Conservation (phyloP, 495 filamentous ascomycete genomes). For the Cetradonia linearis region DNA sequence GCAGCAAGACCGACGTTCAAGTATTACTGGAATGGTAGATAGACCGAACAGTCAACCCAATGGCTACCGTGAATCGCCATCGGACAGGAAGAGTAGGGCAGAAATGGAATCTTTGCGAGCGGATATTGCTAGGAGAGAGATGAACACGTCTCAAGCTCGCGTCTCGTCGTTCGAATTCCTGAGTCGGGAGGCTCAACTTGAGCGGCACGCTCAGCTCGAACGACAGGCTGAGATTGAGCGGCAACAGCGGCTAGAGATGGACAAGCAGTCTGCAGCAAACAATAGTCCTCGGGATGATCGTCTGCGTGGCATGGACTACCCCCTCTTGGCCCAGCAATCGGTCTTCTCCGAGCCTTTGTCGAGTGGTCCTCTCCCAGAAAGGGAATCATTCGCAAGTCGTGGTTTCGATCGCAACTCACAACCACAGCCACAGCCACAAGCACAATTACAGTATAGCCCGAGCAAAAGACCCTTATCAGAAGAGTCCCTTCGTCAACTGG, state of each 20-base stretch:
- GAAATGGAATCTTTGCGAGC: constrained; percentile 10
- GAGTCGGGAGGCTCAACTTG: constrained; percentile 13
- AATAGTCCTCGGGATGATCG: constrained; percentile 12
- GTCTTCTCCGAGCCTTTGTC: constrained; percentile 11
- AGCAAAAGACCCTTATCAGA: constrained; percentile 17
- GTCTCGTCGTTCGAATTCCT: constrained; percentile 16
- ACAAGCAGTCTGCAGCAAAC: not conserved
- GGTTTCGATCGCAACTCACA: constrained; percentile 3
- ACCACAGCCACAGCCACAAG: constrained; percentile 1
- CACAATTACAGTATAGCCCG: constrained; percentile 1
- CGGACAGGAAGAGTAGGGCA: constrained; percentile 2
- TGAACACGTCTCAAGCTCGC: constrained; percentile 6
- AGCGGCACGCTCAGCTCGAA: constrained; percentile 12
- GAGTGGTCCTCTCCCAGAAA: constrained; percentile 6
- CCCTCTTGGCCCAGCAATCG: constrained; percentile 17
- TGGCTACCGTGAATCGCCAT: constrained; percentile 4
- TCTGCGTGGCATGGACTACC: constrained; percentile 13
- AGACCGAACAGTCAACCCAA: constrained; percentile 21
- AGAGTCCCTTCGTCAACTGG: constrained; percentile 16
- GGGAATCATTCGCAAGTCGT: constrained; percentile 3
- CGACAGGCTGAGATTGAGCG: constrained; percentile 14
- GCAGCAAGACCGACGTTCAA: constrained; percentile 13
- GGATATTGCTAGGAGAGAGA: constrained; percentile 1
- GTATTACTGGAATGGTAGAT: not conserved
- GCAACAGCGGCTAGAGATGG: constrained; percentile 9